Conservation (phyloP, 148 eudicot genomes). For the Bassia scoparia region DNA sequence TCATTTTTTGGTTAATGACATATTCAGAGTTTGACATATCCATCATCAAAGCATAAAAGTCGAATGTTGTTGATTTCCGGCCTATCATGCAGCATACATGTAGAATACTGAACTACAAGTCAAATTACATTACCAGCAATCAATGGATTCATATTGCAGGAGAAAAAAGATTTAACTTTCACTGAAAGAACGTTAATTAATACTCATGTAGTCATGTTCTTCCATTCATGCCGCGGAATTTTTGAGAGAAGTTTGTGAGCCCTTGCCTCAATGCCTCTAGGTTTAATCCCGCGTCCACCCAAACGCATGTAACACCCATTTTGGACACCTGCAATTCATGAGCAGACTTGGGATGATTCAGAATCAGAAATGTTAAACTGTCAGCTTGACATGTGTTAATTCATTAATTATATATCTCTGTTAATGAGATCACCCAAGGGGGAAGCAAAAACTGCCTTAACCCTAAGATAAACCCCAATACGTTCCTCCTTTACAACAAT, state of each 20-base stretch:
- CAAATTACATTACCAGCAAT: background rate
- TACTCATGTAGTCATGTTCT: slow-evolving; percentile 14
- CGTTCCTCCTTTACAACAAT: background rate
- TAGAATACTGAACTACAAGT: background rate
- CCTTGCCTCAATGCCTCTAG: slow-evolving; percentile 19
- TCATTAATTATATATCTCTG: background rate
- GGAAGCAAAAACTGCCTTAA: background rate
- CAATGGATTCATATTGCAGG: background rate
- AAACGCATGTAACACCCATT: slow-evolving; percentile 23
- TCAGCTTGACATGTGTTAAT: background rate
- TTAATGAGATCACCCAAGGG: background rate
- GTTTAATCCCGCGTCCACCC: slow-evolving; percentile 19
- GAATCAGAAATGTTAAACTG: background rate
- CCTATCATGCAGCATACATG: background rate
- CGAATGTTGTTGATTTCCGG: background rate
- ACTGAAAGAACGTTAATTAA: background rate
- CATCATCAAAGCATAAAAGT: too few species aligned
- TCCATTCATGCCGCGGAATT: slow-evolving; percentile 7
- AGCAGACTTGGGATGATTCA: background rate
- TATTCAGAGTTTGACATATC: background rate
- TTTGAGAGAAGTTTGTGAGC: slow-evolving; percentile 18
- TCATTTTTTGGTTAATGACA: background rate
- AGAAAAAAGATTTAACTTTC: background rate
- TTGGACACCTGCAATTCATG: slow-evolving; percentile 16
- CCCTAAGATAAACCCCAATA: background rate